Evolutionary conservation across 2,329 filamentous ascomycete genomes (phyloP), one percentile per base, ranked within the genome.

Genomic region (Aspergillus ochraceus): DNA sequence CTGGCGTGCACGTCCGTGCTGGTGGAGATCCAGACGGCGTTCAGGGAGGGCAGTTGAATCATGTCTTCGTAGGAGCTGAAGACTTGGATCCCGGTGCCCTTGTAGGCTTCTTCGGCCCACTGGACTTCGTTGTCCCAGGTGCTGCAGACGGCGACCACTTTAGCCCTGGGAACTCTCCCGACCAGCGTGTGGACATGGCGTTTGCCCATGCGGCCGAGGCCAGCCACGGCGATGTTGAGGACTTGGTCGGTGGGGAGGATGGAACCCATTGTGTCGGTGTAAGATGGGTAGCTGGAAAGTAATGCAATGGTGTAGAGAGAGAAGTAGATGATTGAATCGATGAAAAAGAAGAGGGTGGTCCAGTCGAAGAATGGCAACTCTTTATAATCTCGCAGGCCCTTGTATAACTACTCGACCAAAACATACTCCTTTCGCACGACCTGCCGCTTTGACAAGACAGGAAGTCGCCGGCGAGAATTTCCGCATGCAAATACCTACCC

Each of bases 1-100:
- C 81, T 74, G 1, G 80, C 80, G 62, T 84, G 81, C 42, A 79
- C 77, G 0, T 78, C 81, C 1, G 82, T 83, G 26, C 78, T 79
- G 6, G 77, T 80, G 0, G 80, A 78, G 26, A 84, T 71, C 46
- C 81, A 77, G 6, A 83, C 80, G 1, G 81, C 82, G 60, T 83
- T 76, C 6, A 83, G 71, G 4, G 77, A 77, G 45, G 74, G 70
- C 61, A 83, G 80, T 66, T 76, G 73, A 45, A 84, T 74, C 80
- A 83, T 81, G 63, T 80, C 75, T 50, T 82, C 78, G 62, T 77
- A 84, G 68, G 81, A 71, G 46, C 61, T 71, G 72, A 83, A 84
- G 24, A 82, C 64, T 57, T 70, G 77, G 51, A 81, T 77, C 12
- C 78, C 80, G 61, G 71, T 79, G 11, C 77, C 79, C 58, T 55